Conservation (phyloP, 2,329 filamentous ascomycete species). For the Penicillium sclerotiorum region DNA sequence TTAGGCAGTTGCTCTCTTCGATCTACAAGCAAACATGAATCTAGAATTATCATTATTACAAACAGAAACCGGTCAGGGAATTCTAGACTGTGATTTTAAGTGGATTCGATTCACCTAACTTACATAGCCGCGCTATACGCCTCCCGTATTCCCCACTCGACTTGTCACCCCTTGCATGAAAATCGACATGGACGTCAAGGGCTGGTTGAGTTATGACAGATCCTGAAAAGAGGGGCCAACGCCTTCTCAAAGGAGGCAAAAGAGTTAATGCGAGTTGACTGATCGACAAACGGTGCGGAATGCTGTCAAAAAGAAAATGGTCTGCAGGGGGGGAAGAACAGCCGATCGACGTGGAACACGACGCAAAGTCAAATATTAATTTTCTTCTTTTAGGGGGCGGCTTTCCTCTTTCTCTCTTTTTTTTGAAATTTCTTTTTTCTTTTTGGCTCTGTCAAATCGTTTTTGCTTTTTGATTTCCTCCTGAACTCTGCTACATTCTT, state of each 20-base stretch:
- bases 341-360: slow-evolving; percentile 7
- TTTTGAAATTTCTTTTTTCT: background rate
- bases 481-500: background rate
- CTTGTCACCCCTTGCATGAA: slow-evolving; percentile 16
- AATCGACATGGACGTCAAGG: slow-evolving; percentile 12
- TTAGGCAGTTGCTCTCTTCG: no score
- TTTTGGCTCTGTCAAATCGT: background rate
- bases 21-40: no score
- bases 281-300: slow-evolving; percentile 18
- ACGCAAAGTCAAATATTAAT: slow-evolving; percentile 3
- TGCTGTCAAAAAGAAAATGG: slow-evolving; percentile 17
- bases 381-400: background rate
- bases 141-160: slow-evolving; percentile 5
- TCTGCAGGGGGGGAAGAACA: slow-evolving; percentile 9
- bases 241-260: slow-evolving; percentile 7
- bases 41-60: no score
- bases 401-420: background rate
- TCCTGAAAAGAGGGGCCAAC: slow-evolving; percentile 6
- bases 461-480: background rate
- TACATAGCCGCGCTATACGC: slow-evolving; percentile 25
- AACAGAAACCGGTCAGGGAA: background rate
- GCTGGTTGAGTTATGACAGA: slow-evolving; percentile 16
- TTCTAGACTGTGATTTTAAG: background rate
- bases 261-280: slow-evolving; percentile 3
- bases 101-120: background rate